A percentile compares a stretch with the other conserved stretches of the same genome.
These are phyloP conservation scores for carrot (Daucus carota) DNA, from an alignment of 129 eudicot genomes.

Conservation along the genomic window DNA sequence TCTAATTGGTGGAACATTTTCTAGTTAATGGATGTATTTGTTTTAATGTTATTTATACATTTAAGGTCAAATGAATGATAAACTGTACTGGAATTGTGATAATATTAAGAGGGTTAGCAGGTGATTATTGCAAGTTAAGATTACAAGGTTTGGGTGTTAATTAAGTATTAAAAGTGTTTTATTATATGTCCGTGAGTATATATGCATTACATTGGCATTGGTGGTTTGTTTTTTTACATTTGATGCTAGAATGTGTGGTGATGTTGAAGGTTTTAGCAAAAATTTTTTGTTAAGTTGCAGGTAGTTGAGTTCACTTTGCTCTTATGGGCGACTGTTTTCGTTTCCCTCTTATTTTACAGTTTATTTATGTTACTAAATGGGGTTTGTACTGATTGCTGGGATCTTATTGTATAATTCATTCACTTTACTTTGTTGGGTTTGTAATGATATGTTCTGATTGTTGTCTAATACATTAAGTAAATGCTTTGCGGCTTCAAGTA, in stretches of 20 bases:
- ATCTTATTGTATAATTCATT: not conserved
- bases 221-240: not conserved
- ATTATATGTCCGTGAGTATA: no score
- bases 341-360: not conserved
- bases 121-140: not conserved
- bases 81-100: not conserved
- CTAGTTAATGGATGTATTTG: not conserved
- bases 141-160: not conserved
- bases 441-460: not conserved
- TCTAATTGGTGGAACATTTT: not conserved
- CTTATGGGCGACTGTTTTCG: not conserved
- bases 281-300: not conserved
- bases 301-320: not conserved
- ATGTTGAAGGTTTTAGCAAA: not conserved
- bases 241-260: not conserved
- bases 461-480: not conserved
- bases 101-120: not conserved
- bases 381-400: not conserved
- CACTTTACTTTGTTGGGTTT: not conserved
- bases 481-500: not conserved
- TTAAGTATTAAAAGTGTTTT: not conserved
- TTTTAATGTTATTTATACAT: no score
- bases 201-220: not conserved
- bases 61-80: no score
- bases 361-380: not conserved